These are phyloP conservation scores for Paralagenidium karlingii DNA, from an alignment of 352 stramenopile species.

Conservation along the genomic window DNA sequence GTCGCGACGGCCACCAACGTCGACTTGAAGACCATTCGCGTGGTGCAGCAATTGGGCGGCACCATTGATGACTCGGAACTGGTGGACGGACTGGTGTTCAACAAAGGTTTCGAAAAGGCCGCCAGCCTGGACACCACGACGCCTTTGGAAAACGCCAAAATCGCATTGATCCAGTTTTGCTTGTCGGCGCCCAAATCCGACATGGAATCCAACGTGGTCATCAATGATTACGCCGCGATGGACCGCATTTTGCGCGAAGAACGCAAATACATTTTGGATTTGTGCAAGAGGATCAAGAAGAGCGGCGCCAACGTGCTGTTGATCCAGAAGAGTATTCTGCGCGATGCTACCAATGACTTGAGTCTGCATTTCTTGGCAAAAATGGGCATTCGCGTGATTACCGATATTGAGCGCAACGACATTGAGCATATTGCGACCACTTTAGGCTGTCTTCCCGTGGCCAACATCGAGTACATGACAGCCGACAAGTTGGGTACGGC, in stretches of 20 bases:
- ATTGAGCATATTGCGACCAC: constrained; percentile 98
- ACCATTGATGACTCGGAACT: constrained; percentile 99
- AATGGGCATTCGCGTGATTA: constrained; percentile 99
- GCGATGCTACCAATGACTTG: constrained; percentile 99
- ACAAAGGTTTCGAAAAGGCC: constrained; percentile 88
- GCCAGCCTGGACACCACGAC: constrained; percentile 28
- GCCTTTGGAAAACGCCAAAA: constrained; percentile 97
- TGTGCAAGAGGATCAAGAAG: constrained; percentile 99
- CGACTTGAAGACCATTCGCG: constrained; percentile 96
- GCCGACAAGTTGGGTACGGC: constrained; percentile 94
- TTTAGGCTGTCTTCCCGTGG: constrained; percentile 92
- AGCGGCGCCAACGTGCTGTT: constrained; percentile 96
- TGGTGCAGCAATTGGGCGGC: constrained; percentile 97
- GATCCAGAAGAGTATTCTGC: constrained; percentile 99
- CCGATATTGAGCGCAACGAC: constrained; percentile 96
- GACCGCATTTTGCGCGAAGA: constrained; percentile 98
- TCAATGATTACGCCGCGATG: constrained; percentile 99
- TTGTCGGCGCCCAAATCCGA: constrained; percentile 98
- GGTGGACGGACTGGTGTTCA: constrained; percentile 96
- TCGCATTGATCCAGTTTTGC: constrained; percentile 99
- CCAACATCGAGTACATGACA: constrained; percentile 97
- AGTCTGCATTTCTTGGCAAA: constrained; percentile 99
- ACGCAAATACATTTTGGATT: constrained; percentile 96
- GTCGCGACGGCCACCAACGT: constrained; percentile 89
- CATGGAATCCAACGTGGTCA: constrained; percentile 99